Evolutionary conservation across 208 protist species (phyloP).

Genomic region (Trypanosoma melophagium): DNA sequence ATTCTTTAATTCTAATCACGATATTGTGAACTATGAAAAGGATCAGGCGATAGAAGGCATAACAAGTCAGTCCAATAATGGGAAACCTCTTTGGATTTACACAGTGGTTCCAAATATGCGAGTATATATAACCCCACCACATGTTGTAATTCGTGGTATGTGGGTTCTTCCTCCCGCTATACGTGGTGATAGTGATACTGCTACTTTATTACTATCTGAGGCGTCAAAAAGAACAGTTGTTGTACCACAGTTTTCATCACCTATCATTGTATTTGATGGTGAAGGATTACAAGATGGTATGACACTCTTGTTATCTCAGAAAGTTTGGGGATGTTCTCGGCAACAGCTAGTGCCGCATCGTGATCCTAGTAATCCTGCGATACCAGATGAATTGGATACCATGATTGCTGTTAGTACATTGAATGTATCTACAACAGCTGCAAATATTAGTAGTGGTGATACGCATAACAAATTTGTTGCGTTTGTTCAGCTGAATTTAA

Average conservation of each 20-base stretch:
- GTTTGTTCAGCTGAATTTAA: constrained; percentile 63
- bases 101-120: constrained; percentile 56
- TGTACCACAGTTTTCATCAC: constrained; percentile 60
- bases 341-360: constrained; percentile 25
- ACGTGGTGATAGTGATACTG: not conserved
- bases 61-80: constrained; percentile 6
- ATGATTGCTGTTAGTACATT: constrained; percentile 60
- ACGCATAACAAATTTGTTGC: constrained; percentile 20
- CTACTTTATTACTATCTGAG: not conserved
- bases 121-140: constrained; percentile 42
- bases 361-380: constrained; percentile 15
- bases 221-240: constrained; percentile 17
- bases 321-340: constrained; percentile 34
- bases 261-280: constrained; percentile 56
- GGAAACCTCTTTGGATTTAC: constrained; percentile 37
- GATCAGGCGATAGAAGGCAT: no score
- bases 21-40: no score
- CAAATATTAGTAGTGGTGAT: not conserved
- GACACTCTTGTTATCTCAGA: constrained; percentile 50
- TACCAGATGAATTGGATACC: constrained; percentile 46
- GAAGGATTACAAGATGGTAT: constrained; percentile 50
- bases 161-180: constrained; percentile 57
- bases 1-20: no score
- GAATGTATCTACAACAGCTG: constrained; percentile 16
- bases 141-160: constrained; percentile 50